Percentiles rank a stretch among this genome's conserved stretches.
Evolutionary conservation across 345 rosid genomes (phyloP).

Genomic region (Eucalyptus pumila): DNA sequence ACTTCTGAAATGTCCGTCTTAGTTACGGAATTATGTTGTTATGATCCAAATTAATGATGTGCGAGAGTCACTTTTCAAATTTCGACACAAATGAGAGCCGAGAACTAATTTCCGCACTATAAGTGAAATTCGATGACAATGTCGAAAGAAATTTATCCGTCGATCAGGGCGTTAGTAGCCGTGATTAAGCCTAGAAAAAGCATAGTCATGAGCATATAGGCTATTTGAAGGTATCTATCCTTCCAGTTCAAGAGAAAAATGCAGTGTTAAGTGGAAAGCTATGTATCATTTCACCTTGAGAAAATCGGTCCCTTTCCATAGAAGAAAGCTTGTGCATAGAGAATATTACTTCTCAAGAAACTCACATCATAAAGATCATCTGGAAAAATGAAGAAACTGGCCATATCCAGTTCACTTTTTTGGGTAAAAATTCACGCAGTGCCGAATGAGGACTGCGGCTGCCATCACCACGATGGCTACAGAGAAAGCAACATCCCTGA

Average conservation of each 20-base stretch:
- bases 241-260: background rate
- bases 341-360: background rate
- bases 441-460: background rate
- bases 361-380: background rate
- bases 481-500: background rate
- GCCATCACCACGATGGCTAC: background rate
- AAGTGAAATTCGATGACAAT: no score
- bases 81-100: background rate
- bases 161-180: background rate
- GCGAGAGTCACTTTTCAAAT: background rate
- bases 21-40: background rate
- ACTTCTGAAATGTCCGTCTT: rapidly evolving
- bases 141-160: background rate
- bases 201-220: background rate
- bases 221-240: background rate
- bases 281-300: no score
- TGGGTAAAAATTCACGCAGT: background rate
- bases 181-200: background rate
- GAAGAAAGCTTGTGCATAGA: no score
- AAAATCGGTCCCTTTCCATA: no score
- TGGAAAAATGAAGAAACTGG: background rate
- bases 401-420: background rate
- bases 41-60: background rate
- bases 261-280: background rate
- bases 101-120: no score